Evolutionary conservation across 371 early-diverging fungal genomes (phyloP).

Genomic region (Mucor piriformis): DNA sequence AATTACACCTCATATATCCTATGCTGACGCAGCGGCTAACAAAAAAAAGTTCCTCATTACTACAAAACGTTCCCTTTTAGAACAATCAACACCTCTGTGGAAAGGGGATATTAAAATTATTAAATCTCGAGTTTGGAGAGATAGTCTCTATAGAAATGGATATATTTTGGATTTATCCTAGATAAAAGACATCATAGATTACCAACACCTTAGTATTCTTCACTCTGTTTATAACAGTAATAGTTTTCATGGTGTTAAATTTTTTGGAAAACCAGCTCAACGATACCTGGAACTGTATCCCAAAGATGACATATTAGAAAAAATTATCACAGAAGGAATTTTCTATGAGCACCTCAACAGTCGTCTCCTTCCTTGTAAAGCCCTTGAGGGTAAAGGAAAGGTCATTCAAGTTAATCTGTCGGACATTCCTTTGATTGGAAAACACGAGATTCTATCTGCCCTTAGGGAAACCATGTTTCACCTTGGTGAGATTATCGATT

Average conservation of each 20-base stretch:
- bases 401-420: no score
- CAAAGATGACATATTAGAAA: background rate
- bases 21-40: no score
- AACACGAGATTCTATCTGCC: background rate
- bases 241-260: background rate
- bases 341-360: background rate
- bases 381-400: no score
- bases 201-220: no score
- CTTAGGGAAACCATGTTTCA: background rate
- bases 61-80: no score
- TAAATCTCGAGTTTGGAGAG: no score
- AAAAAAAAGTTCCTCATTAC: no score
- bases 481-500: slow-evolving; percentile 3
- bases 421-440: background rate
- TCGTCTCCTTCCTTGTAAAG: background rate
- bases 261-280: background rate
- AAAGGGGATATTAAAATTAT: no score
- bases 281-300: background rate
- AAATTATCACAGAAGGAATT: background rate
- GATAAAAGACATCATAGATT: background rate
- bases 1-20: no score
- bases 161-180: background rate
- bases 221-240: background rate
- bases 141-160: background rate
- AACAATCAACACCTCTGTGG: no score